Percentiles rank a stretch among this genome's conserved stretches.
Evolutionary conservation across 495 filamentous ascomycete genomes (phyloP).

Genomic region (Daldinia grandis): DNA sequence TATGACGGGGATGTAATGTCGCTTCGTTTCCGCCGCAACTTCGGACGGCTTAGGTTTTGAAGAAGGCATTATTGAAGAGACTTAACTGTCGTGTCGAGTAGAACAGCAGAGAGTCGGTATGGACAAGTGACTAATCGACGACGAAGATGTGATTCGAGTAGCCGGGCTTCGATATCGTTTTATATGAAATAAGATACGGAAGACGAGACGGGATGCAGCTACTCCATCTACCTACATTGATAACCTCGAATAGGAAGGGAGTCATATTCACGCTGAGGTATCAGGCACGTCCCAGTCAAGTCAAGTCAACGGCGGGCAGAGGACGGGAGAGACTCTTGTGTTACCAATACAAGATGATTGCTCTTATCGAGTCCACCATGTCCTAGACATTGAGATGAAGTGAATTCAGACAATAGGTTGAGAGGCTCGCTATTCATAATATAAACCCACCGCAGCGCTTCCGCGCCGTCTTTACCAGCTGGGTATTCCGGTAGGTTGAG

Average conservation of each 20-base stretch:
- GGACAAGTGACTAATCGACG: constrained; percentile 12
- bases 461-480: constrained; percentile 31
- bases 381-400: constrained; percentile 51
- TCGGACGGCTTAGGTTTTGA: constrained; percentile 72
- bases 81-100: background rate
- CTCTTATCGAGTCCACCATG: constrained; percentile 45
- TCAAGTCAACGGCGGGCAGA: constrained; percentile 15
- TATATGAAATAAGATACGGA: constrained; percentile 17
- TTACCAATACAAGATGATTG: constrained; percentile 46
- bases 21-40: constrained; percentile 74
- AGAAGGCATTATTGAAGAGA: constrained; percentile 59
- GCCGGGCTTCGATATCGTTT: constrained; percentile 22
- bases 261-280: constrained; percentile 26
- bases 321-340: constrained; percentile 41
- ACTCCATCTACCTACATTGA: constrained; percentile 21
- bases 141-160: constrained; percentile 5
- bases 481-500: constrained; percentile 33
- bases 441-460: constrained; percentile 32
- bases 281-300: constrained; percentile 15
- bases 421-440: constrained; percentile 30
- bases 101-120: background rate
- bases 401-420: constrained; percentile 39
- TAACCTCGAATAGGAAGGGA: constrained; percentile 14
- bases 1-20: constrained; percentile 67
- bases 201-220: constrained; percentile 18